Percentiles rank a stretch among this genome's conserved stretches.
phyloP scores from a whole-genome alignment of 2,329 filamentous ascomycete species.

The Diaporthe sp. region DNA sequence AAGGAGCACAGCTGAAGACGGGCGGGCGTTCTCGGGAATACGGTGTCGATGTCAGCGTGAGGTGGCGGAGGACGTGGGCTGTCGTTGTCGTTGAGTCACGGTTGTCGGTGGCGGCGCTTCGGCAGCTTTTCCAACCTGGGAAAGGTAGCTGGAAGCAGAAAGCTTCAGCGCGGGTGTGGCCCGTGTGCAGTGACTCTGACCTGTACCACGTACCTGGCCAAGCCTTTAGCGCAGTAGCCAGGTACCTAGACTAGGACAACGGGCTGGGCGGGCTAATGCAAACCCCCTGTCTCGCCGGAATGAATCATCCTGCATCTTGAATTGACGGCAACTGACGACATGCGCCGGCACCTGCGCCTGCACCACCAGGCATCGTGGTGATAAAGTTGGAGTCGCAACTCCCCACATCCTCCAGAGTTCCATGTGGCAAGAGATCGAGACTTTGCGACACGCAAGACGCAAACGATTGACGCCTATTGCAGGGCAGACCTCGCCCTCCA shows the following conservation, averaged over 20 bases:
- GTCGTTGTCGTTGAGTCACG: background rate
- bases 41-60: background rate
- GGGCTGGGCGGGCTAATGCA: background rate
- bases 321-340: slow-evolving; percentile 24
- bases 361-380: background rate
- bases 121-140: background rate
- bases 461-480: background rate
- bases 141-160: background rate
- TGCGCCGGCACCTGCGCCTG: background rate
- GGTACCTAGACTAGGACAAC: background rate
- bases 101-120: background rate
- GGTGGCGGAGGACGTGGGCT: background rate
- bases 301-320: slow-evolving; percentile 37
- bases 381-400: background rate
- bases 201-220: background rate
- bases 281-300: slow-evolving; percentile 14
- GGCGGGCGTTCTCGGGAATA: background rate
- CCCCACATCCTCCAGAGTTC: no score
- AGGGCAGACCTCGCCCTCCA: background rate
- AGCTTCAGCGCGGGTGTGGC: slow-evolving; percentile 16
- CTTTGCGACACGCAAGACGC: background rate
- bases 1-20: background rate
- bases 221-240: background rate
- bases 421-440: background rate
- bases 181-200: background rate